Evolutionary conservation across 1,284 basidiomycete species (phyloP).

Genomic region (Neolentinus lepideus): DNA sequence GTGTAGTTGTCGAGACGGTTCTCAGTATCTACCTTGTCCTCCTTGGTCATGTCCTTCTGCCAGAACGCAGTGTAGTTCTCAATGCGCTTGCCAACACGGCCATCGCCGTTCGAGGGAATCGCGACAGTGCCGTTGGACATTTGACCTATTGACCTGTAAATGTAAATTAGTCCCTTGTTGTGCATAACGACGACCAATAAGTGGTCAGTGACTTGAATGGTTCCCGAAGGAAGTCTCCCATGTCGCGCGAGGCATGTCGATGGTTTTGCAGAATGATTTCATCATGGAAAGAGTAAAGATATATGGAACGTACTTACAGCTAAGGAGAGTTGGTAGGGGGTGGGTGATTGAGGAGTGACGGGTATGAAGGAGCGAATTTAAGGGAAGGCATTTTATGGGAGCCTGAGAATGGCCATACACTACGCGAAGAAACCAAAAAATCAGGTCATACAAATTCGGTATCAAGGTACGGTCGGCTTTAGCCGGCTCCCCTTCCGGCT

Average conservation of each 20-base stretch:
- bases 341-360: background rate
- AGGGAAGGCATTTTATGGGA: background rate
- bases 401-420: background rate
- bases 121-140: conserved; percentile 19
- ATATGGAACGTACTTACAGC: conserved; percentile 3
- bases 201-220: conserved; percentile 30
- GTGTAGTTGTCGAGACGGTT: conserved; percentile 83
- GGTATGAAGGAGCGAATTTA: background rate
- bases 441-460: conserved; percentile 1
- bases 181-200: conserved; percentile 2
- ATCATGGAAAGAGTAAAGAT: conserved; percentile 12
- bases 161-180: background rate
- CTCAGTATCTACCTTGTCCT: conserved; percentile 62
- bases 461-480: background rate
- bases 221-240: conserved; percentile 25
- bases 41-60: conserved; percentile 80
- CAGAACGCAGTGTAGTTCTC: conserved; percentile 93
- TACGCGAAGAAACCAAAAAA: conserved; percentile 1
- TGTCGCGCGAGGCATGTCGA: conserved; percentile 16
- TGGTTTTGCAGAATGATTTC: conserved; percentile 14
- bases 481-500: background rate
- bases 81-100: conserved; percentile 78
- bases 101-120: conserved; percentile 39
- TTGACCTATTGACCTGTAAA: conserved; percentile 5
- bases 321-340: background rate